phyloP scores from a whole-genome alignment of 176 grass and related monocot genomes.

The Aegilops umbellulata region DNA sequence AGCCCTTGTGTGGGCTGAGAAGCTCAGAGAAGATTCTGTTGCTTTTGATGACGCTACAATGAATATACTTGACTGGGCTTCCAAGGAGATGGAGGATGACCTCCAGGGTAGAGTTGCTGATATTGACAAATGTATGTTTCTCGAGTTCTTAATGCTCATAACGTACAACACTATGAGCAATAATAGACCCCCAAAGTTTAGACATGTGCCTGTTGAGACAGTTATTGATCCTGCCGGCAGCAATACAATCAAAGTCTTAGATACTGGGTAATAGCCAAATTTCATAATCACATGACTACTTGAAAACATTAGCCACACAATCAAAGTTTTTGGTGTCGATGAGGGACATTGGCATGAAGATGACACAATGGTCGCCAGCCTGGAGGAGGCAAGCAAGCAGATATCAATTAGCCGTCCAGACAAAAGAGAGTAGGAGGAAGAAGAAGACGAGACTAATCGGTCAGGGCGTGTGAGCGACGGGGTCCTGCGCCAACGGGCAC shows the following conservation, averaged over 20 bases:
- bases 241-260: conserved; percentile 13
- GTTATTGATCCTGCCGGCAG: neutral
- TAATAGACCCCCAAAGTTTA: conserved; percentile 22
- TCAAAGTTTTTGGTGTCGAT: neutral
- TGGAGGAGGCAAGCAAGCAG: conserved; percentile 38
- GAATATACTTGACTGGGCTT: conserved; percentile 86
- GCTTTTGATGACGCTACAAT: conserved; percentile 80
- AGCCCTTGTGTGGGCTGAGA: conserved; percentile 72
- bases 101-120: conserved; percentile 26
- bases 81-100: conserved; percentile 45
- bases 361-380: conserved; percentile 55
- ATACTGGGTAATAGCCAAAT: conserved; percentile 36
- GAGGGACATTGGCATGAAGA: conserved; percentile 72
- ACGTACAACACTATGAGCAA: conserved; percentile 42
- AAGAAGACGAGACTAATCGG: neutral
- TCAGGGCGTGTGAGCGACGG: neutral
- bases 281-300: conserved; percentile 16
- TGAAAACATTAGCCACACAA: neutral
- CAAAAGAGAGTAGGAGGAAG: neutral
- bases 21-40: conserved; percentile 63
- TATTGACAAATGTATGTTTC: conserved; percentile 49
- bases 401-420: neutral
- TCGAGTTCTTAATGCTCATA: conserved; percentile 68
- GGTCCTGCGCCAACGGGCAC: neutral
- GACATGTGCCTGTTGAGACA: neutral